A percentile compares a stretch with the other conserved stretches of the same genome.
Evolutionary conservation across 768 basidiomycete species (phyloP).

Genomic region (Tephrocybe sp.): DNA sequence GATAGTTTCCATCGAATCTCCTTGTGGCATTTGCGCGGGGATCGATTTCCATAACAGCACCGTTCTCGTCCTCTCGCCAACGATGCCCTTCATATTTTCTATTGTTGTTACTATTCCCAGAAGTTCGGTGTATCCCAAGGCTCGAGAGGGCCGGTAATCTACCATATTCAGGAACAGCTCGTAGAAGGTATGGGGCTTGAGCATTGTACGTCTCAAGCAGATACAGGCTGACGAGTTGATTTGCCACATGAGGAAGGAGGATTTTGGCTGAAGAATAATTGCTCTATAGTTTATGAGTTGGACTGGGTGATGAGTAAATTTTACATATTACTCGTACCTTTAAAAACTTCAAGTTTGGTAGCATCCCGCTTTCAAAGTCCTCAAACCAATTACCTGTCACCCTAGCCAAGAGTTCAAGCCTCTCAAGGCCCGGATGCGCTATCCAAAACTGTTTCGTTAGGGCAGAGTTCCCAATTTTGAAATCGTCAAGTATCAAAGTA

Average conservation of each 20-base stretch:
- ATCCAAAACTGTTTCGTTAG: conserved; percentile 4
- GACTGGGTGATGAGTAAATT: background rate
- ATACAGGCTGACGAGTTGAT: conserved; percentile 2
- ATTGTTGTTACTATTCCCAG: background rate
- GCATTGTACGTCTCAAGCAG: conserved; percentile 9
- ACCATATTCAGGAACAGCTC: conserved; percentile 1
- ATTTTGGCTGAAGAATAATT: background rate
- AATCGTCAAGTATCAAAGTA: conserved; percentile 1
- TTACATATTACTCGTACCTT: conserved; percentile 1
- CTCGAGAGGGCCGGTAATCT: conserved; percentile 7
- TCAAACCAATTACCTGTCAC: conserved; percentile 2
- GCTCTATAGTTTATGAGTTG: conserved; percentile 1
- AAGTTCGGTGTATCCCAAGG: conserved; percentile 8
- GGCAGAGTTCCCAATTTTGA: background rate
- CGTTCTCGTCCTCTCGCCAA: conserved; percentile 7
- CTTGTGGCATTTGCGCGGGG: background rate
- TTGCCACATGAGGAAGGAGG: conserved; percentile 6
- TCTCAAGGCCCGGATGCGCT: conserved; percentile 3
- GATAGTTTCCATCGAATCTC: conserved; percentile 9
- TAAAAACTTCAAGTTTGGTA: conserved; percentile 6
- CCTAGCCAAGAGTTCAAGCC: conserved; percentile 3
- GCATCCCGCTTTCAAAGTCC: conserved; percentile 5
- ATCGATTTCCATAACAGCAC: background rate
- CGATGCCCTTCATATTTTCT: conserved; percentile 5
- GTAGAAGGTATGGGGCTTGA: conserved; percentile 6